Conservation (phyloP, 306 rosid genomes). For the Macrotyloma uniflorum region DNA sequence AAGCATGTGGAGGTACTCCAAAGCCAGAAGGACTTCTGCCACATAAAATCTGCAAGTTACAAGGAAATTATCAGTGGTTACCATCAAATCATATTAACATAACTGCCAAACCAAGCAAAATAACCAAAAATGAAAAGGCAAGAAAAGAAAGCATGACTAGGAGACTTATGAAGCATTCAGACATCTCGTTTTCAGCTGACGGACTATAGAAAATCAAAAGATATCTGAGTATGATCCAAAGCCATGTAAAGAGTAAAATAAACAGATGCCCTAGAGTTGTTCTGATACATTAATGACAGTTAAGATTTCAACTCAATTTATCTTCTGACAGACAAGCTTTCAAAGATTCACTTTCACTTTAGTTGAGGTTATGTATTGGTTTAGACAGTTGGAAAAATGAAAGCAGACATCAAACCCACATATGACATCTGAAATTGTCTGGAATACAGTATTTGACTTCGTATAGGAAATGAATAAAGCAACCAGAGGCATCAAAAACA, state of each 20-base stretch:
- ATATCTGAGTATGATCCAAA: constrained; percentile 1
- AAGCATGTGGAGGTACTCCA: constrained; percentile 98
- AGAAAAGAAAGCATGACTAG: constrained; percentile 3
- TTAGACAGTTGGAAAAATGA: neutral
- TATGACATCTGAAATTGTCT: constrained; percentile 15
- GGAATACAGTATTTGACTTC: constrained; percentile 6
- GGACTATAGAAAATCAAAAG: constrained; percentile 9
- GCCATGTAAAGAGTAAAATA: neutral
- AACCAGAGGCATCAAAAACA: constrained; percentile 16
- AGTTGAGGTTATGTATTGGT: neutral
- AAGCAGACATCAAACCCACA: constrained; percentile 9
- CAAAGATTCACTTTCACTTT: neutral
- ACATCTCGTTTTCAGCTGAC: constrained; percentile 4
- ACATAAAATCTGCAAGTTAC: constrained; percentile 86
- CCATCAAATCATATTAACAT: constrained; percentile 7
- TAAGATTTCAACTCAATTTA: constrained; percentile 16
- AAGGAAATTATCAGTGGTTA: constrained; percentile 32
- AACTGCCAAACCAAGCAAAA: neutral
- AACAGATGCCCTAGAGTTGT: constrained; percentile 3
- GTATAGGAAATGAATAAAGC: neutral
- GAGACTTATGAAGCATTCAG: neutral
- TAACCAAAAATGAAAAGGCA: neutral
- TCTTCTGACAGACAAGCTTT: constrained; percentile 1
- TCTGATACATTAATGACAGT: constrained; percentile 3
- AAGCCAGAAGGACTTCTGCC: constrained; percentile 86